Percentiles rank a stretch among this genome's conserved stretches.
These are phyloP conservation scores for Pseudogymnoascus sp. DNA, from an alignment of 2,329 filamentous ascomycete species.

Conservation along the genomic window DNA sequence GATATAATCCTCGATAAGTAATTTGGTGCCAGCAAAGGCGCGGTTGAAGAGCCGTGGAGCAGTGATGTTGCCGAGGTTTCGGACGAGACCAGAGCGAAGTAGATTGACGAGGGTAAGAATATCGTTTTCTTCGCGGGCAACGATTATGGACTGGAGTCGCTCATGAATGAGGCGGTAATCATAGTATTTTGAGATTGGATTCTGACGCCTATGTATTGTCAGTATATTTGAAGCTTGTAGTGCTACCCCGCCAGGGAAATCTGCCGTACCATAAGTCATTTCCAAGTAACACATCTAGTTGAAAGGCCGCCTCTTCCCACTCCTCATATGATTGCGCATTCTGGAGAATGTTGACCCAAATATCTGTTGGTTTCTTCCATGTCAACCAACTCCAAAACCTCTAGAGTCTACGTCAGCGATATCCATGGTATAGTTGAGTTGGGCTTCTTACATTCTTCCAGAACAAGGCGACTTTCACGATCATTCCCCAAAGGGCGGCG, in stretches of 20 bases:
- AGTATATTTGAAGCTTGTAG: not conserved
- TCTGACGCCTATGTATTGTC: constrained; percentile 56
- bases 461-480: constrained; percentile 52
- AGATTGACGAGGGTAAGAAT: constrained; percentile 68
- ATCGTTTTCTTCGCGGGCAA: constrained; percentile 61
- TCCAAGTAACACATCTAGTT: constrained; percentile 73
- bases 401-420: constrained; percentile 34
- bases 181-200: constrained; percentile 71
- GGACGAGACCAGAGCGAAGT: constrained; percentile 66
- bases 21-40: constrained; percentile 81
- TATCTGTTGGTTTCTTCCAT: constrained; percentile 53
- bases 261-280: constrained; percentile 64
- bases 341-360: constrained; percentile 56
- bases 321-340: constrained; percentile 67
- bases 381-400: constrained; percentile 60
- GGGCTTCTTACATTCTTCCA: constrained; percentile 47
- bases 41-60: constrained; percentile 72
- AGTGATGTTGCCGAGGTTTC: constrained; percentile 88
- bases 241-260: not conserved
- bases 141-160: constrained; percentile 61
- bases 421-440: not conserved
- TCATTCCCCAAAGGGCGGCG: constrained; percentile 44
- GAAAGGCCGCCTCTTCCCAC: constrained; percentile 76
- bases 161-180: constrained; percentile 78
- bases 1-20: constrained; percentile 85